Evolutionary conservation across 345 rosid species (phyloP).

Genomic region (Raphanus raphanistrum): DNA sequence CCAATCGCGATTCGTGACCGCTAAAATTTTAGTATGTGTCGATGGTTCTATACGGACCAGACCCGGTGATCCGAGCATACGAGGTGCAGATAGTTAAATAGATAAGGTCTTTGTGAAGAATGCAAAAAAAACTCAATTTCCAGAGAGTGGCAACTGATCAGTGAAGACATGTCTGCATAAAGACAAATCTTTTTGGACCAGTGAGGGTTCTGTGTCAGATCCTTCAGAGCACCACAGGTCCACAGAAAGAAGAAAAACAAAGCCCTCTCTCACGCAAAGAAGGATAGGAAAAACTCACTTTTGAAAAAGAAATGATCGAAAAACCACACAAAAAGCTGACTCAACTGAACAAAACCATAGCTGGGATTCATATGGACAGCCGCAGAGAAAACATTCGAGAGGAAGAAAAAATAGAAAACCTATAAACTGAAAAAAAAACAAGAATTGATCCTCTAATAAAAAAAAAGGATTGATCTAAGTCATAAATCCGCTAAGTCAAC

Average conservation of each 20-base stretch:
- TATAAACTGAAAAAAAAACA: not conserved
- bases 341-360: slow-evolving; percentile 11
- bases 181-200: not conserved
- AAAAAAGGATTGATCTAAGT: not conserved
- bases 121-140: not conserved
- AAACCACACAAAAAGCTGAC: slow-evolving; percentile 2
- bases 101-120: not conserved
- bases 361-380: slow-evolving; percentile 8
- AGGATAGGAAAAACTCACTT: not conserved
- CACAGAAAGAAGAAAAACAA: not conserved
- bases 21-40: not conserved
- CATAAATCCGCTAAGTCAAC: not conserved
- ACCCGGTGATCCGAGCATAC: not conserved
- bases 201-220: slow-evolving; percentile 5
- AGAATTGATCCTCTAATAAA: not conserved
- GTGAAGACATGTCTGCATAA: slow-evolving; percentile 15
- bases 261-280: not conserved
- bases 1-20: slow-evolving; percentile 4
- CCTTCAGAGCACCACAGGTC: not conserved
- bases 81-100: not conserved
- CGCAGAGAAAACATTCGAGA: slow-evolving; percentile 9
- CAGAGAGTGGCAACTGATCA: not conserved
- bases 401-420: not conserved
- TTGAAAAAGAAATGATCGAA: slow-evolving; percentile 7
- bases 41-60: not conserved